Base-by-base conservation (phyloP, 495 filamentous ascomycete genomes). In the Talaromyces borbonicus region DNA sequence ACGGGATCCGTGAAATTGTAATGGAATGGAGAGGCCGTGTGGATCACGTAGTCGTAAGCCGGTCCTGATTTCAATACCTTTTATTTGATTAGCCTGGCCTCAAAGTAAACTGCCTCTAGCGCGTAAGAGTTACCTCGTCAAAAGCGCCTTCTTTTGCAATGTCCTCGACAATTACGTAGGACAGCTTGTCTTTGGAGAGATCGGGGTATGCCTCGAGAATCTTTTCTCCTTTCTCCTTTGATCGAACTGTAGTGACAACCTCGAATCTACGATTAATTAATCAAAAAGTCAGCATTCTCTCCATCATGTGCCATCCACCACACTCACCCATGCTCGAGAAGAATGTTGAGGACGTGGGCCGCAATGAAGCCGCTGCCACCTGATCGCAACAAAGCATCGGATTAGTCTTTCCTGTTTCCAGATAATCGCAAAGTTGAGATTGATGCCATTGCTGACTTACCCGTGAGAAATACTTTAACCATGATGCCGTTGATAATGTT, bases 21-120 rank as follows among this genome's bases (percentile, higher is more conserved):
- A 58, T 90, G 85, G 67, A 93, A 94, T 3, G 90, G 88, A 9
- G 79, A 84, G 2, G 90, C 89, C 1, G 87, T 94, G 62, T 97
- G 90, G 38, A 95, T 68, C 19, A 97, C 87, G 49, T 79, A 82
- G 49, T 90, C 89, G 49, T 95, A 81, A 2, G 80, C 84, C 1
- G 85, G 84, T 39, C 77, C 63, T 12, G 73, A 78, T 60, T 78
- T 77, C 47, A 88, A 78, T 12, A 85, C 67, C 68, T 71, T 18
- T 27, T 18, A 23, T 3, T 7, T 2, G n/a, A 29, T 46, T 14
- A 46, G 43, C 29, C 3, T 23, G 7, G 7, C 1, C 14, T 22
- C 7, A 11, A 6, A 19, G 14, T 2, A 20, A 5, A 22, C 15
- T 7, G 18, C 5, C 18, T 23, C 12, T 16, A 41, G 7, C 14